Evolutionary conservation across 768 basidiomycete genomes (phyloP).

Genomic region (Psilocybe subaeruginosa): DNA sequence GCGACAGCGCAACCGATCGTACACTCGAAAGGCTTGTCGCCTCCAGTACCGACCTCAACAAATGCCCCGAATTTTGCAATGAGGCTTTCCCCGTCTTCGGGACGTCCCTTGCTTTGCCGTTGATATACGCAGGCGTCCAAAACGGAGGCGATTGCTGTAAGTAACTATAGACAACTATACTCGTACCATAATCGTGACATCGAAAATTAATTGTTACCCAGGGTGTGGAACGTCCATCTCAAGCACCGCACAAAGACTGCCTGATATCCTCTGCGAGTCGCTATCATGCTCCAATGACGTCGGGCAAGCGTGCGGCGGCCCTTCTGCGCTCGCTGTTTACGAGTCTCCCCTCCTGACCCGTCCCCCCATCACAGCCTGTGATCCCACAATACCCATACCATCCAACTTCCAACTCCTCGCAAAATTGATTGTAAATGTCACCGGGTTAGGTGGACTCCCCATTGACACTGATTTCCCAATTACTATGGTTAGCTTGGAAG

Average conservation of each 20-base stretch:
- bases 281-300: slow-evolving; percentile 9
- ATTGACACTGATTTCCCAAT: too few species aligned
- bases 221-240: slow-evolving; percentile 10
- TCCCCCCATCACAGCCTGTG: too few species aligned
- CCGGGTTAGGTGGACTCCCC: too few species aligned
- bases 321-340: slow-evolving; percentile 9
- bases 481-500: too few species aligned
- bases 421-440: too few species aligned
- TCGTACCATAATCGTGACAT: not conserved
- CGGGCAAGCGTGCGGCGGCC: slow-evolving; percentile 14
- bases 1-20: not conserved
- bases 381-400: too few species aligned
- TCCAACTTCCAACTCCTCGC: too few species aligned
- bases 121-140: slow-evolving; percentile 10
- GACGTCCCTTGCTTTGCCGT: not conserved
- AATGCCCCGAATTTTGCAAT: not conserved
- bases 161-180: not conserved
- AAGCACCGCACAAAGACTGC: slow-evolving; percentile 1
- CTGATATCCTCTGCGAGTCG: slow-evolving; percentile 17
- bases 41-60: not conserved
- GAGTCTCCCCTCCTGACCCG: too few species aligned
- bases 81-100: not conserved
- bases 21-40: not conserved
- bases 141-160: slow-evolving; percentile 14
- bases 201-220: not conserved